These are phyloP conservation scores for Syzygium jambos DNA, from an alignment of 345 rosid species.

Conservation along the genomic window DNA sequence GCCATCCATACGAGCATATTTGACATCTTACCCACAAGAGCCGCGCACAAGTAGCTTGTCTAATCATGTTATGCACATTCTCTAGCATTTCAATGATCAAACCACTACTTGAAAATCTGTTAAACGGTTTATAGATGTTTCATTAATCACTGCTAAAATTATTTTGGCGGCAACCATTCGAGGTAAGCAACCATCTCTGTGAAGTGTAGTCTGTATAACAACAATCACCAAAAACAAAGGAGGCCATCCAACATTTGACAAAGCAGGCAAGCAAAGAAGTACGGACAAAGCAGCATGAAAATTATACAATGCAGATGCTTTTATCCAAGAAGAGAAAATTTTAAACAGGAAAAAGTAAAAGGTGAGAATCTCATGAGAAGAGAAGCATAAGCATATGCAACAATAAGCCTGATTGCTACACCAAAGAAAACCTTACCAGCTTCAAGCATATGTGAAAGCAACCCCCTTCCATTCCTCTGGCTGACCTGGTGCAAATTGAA, in stretches of 20 bases:
- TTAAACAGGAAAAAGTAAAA: not conserved
- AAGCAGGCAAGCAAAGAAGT: not conserved
- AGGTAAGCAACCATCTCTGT: not conserved
- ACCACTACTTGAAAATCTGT: not conserved
- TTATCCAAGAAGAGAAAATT: not conserved
- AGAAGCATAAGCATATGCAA: not conserved
- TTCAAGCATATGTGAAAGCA: slow-evolving; percentile 29
- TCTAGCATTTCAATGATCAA: not conserved
- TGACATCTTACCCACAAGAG: not conserved
- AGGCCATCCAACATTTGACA: not conserved
- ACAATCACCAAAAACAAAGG: not conserved
- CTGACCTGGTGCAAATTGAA: slow-evolving; percentile 9
- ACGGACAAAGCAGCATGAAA: not conserved
- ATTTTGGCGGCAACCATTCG: not conserved
- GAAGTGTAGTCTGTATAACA: not conserved
- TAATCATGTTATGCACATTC: not conserved
- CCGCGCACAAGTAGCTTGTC: not conserved
- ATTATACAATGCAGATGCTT: not conserved
- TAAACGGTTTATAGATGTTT: not conserved
- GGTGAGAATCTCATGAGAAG: not conserved
- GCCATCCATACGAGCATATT: not conserved
- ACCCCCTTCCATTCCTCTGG: slow-evolving; percentile 20
- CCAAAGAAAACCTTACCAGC: slow-evolving; percentile 38
- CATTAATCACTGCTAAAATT: not conserved
- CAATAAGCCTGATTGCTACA: not conserved